phyloP scores from a whole-genome alignment of 139 green algal species.

The Chlorella sp. region DNA sequence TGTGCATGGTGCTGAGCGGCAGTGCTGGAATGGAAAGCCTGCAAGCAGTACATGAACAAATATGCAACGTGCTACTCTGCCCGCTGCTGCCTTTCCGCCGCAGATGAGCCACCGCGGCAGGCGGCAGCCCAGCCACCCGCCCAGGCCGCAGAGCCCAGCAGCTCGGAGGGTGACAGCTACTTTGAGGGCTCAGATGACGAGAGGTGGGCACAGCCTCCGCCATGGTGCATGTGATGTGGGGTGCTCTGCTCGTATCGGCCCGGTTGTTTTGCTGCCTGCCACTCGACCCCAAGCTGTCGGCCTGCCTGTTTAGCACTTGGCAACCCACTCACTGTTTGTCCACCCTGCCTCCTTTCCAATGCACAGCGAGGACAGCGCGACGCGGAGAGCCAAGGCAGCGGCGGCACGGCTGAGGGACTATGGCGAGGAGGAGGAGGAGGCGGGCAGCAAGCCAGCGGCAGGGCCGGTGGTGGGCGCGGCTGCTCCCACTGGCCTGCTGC shows the following conservation, averaged over 20 bases:
- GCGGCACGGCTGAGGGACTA: constrained; percentile 10
- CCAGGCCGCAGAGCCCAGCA: constrained; percentile 3
- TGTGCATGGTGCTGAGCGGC: too few species aligned
- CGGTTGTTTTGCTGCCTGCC: too few species aligned
- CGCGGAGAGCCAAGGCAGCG: not conserved
- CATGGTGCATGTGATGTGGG: too few species aligned
- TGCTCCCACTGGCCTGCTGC: not conserved
- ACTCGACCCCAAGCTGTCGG: too few species aligned
- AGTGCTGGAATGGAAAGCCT: too few species aligned
- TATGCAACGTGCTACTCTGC: too few species aligned
- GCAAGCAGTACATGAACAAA: too few species aligned
- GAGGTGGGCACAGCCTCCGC: constrained; percentile 31
- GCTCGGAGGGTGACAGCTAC: constrained; percentile 40
- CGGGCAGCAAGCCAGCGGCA: not conserved
- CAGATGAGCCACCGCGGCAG: not conserved
- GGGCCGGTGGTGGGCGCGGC: not conserved
- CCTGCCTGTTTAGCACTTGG: too few species aligned
- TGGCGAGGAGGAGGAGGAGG: constrained; percentile 12
- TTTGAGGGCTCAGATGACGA: constrained; percentile 15
- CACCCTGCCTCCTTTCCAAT: not conserved
- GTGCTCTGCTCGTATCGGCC: too few species aligned
- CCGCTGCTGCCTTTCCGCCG: not conserved
- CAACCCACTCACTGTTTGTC: not conserved
- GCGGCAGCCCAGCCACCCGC: not conserved
- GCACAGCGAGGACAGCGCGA: constrained; percentile 26